Base-by-base conservation (phyloP, 345 rosid species). In the Gossypium herbaceum region DNA sequence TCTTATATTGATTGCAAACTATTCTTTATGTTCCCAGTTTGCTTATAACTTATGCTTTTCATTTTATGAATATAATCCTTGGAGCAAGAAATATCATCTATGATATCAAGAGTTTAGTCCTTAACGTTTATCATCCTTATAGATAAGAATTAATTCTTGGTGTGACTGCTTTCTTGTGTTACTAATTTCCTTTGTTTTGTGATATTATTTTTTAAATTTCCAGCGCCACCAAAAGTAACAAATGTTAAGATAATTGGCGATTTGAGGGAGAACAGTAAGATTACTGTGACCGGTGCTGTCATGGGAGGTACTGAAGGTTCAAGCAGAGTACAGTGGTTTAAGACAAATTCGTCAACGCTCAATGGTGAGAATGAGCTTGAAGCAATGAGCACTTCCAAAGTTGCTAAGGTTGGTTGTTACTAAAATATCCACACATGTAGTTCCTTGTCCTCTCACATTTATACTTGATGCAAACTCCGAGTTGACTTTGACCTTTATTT, bases 271-370 rank as follows among this genome's bases (percentile, higher is more conserved):
- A 94, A 85, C 82, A 92, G 89, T 82, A 94, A 91, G 85, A 77
- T 92, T 77, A 91, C 95, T 55, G 93, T 91, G 75, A 86, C 87
- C 29, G 97, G 97, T 64, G 73, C 51, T 81, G 95, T 92, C 79
- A 86, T 92, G 25, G 97, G 98, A 73, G 98, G 98, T 81, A 84
- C 92, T 74, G 98, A 94, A 85, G 88, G 88, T 85, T 91, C 94
- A 44, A 94, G 98, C 84, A 91, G 88, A 87, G 97, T 94, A 75
- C 98, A 94, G 70, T 94, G 98, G 98, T 91, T 91, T 80, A 92
- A 91, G 85, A 81, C 91, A 47, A 85, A 72, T 72, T 89, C 86
- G 75, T 81, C 91, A 44, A 68, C 41, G 55, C 74, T 91, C 54
- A 84, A 84, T 81, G 88, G 82, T 72, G 90, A 83, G 78, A 83